phyloP scores from a whole-genome alignment of 306 rosid genomes.

The Sesbania bispinosa region DNA sequence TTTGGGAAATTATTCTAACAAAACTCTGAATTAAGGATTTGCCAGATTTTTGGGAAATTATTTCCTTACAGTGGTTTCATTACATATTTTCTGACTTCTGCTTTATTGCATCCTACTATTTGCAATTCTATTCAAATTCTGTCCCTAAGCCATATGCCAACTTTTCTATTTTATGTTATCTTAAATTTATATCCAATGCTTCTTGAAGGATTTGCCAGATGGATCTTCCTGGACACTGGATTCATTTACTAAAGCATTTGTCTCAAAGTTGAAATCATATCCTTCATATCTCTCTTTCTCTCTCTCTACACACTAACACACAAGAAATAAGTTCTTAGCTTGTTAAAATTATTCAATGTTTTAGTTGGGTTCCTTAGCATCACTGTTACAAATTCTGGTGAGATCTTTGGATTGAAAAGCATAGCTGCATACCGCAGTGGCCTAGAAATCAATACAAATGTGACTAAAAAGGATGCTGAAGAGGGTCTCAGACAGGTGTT shows the following conservation, averaged over 20 bases:
- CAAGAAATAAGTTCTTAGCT: not conserved
- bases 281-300: constrained; percentile 39
- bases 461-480: constrained; percentile 57
- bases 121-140: not conserved
- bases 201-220: constrained; percentile 48
- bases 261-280: constrained; percentile 77
- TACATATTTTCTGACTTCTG: not conserved
- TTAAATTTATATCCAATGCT: not conserved
- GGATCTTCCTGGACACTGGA: constrained; percentile 78
- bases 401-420: constrained; percentile 71
- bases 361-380: constrained; percentile 49
- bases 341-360: not conserved
- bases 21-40: not conserved
- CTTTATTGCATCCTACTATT: not conserved
- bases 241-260: constrained; percentile 52
- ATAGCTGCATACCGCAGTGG: constrained; percentile 91
- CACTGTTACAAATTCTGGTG: constrained; percentile 42
- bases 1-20: not conserved
- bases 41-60: not conserved
- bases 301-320: not conserved
- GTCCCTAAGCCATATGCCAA: not conserved
- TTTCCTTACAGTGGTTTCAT: not conserved
- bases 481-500: constrained; percentile 58
- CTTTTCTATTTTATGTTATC: not conserved
- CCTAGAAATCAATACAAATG: constrained; percentile 63